Evolutionary conservation across 148 eudicot genomes (phyloP).

Genomic region (Chenopodium quinoa): DNA sequence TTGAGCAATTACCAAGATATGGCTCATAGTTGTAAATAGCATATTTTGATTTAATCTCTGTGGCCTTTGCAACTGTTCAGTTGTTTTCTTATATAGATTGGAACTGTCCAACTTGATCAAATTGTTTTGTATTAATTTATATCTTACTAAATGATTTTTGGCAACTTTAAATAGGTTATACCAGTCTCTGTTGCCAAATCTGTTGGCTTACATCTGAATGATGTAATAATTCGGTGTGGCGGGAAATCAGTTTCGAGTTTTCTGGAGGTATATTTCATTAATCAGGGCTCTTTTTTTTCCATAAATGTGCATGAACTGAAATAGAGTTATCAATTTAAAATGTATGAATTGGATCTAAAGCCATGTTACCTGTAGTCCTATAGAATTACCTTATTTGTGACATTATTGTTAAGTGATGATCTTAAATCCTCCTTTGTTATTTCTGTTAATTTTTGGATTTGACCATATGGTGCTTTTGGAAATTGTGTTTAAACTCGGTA

Average conservation of each 20-base stretch:
- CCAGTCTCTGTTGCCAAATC: slow-evolving; percentile 17
- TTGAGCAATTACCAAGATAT: no score
- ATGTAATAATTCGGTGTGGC: slow-evolving; percentile 12
- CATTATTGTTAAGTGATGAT: background rate
- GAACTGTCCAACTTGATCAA: background rate
- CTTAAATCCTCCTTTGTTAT: no score
- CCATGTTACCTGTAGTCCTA: background rate
- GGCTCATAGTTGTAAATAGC: no score
- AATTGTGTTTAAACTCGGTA: background rate
- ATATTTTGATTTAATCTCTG: background rate
- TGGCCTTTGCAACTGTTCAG: background rate
- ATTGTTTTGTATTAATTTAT: background rate
- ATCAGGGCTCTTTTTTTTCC: background rate
- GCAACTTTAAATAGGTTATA: slow-evolving; percentile 1
- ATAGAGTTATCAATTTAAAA: background rate
- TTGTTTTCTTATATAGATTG: no score
- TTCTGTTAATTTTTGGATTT: no score
- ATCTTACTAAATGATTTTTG: background rate
- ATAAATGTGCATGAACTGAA: background rate
- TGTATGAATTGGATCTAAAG: background rate
- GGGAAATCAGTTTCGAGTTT: slow-evolving; percentile 17
- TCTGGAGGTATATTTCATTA: slow-evolving; percentile 17
- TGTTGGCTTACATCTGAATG: slow-evolving; percentile 9
- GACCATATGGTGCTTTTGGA: no score
- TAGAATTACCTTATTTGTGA: no score